Percentiles rank a stretch among this genome's conserved stretches.
phyloP scores from a whole-genome alignment of 106 monocot species.

The Dendrobium nobile region DNA sequence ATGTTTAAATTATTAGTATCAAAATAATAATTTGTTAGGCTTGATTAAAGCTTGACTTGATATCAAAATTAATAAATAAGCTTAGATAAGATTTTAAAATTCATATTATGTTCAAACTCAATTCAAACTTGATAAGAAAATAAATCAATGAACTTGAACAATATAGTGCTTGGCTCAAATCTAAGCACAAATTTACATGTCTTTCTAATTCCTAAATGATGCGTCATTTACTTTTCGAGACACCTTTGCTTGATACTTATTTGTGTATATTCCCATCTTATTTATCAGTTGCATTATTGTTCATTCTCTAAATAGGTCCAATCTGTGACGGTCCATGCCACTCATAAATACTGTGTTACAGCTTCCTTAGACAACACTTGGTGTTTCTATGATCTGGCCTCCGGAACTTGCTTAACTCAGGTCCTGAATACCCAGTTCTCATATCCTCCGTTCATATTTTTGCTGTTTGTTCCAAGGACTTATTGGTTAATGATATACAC shows the following conservation, averaged over 20 bases:
- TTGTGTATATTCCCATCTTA: neutral
- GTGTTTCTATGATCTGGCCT: slow-evolving; percentile 90
- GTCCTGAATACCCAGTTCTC: slow-evolving; percentile 26
- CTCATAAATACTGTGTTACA: slow-evolving; percentile 77
- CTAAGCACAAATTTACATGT: too few species aligned
- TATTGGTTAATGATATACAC: neutral
- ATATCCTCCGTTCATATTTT: neutral
- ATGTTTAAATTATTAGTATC: too few species aligned
- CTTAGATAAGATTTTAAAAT: too few species aligned
- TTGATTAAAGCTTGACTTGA: too few species aligned
- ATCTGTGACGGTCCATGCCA: slow-evolving; percentile 93
- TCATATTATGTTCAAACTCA: too few species aligned
- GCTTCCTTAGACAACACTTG: slow-evolving; percentile 90
- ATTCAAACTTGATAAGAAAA: too few species aligned
- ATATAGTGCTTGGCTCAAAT: too few species aligned
- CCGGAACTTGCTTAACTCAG: slow-evolving; percentile 85
- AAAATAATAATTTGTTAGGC: too few species aligned
- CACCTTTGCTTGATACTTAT: neutral
- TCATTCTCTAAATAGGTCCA: slow-evolving; percentile 49
- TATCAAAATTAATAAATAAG: too few species aligned
- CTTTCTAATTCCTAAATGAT: neutral
- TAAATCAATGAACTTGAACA: too few species aligned
- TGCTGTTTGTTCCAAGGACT: neutral
- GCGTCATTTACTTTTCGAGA: neutral
- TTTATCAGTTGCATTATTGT: neutral